Base-by-base conservation (phyloP, 2,329 filamentous ascomycete species). In the Cladosporium sp. region DNA sequence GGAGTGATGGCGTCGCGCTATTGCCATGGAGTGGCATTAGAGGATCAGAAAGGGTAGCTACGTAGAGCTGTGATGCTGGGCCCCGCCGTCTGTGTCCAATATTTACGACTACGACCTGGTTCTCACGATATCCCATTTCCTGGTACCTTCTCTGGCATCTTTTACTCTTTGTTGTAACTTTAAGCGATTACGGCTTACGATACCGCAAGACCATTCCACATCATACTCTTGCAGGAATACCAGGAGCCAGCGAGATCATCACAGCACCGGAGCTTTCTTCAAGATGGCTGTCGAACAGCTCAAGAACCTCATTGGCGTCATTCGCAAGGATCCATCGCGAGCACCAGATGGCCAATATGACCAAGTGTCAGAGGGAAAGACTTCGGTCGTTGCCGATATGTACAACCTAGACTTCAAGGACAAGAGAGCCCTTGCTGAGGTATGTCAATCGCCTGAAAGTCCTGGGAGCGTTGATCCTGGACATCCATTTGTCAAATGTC, bases 311-410 rank as follows among this genome's bases (percentile, higher is more conserved):
- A 70, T 84, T 51, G 79, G 79, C 30, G 77, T 76, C 26, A 82
- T 85, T 67, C 79, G 77, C 67, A 77, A 77, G 66, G 83, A 82
- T 73, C 81, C 83, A 28, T 74, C 79, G 1, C 76, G 73, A 63
- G 80, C 82, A 46, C 80, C 82, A 56, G 83, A 84, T 76, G 80
- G 81, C 46, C 77, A 79, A 68, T 77, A 78, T 4, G 79, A 79
- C 65, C 71, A 72, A 10, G 73, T 80, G 61, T 78, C 78, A 43
- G 72, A 68, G 39, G 68, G 73, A 53, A 79, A 82, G 71, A 81
- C 81, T 18, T 76, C 75, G 4, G 57, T 81, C 10, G 64, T 76
- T 16, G 76, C 80, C 70, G 79, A 82, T 63, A 67, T 82, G 18
- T 71, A 74, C 28, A 77, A 79, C 57, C 69, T 80, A 56, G 75